phyloP scores from a whole-genome alignment of 1,139 yeast species.

The Candida sojae region DNA sequence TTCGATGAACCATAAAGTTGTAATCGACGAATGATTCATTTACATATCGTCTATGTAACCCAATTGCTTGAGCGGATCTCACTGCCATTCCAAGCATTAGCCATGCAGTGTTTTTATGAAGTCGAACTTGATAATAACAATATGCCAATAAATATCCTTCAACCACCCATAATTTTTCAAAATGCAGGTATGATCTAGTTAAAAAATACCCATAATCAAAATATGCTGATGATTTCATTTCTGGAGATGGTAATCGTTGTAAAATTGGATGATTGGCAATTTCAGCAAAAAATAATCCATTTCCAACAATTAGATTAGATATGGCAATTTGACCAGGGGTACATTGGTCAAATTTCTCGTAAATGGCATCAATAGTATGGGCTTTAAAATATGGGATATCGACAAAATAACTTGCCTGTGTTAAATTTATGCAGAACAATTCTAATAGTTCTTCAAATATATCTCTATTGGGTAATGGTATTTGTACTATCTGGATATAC shows the following conservation, averaged over 20 bases:
- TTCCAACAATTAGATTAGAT: constrained; percentile 12
- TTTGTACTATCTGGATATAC: constrained; percentile 9
- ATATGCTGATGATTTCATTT: constrained; percentile 13
- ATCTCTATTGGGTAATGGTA: constrained; percentile 12
- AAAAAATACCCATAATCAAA: constrained; percentile 14
- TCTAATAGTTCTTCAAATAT: constrained; percentile 6
- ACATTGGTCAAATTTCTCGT: constrained; percentile 9
- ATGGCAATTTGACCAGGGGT: constrained; percentile 13
- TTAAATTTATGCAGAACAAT: constrained; percentile 9
- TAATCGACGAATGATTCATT: constrained; percentile 16
- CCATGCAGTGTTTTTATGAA: constrained; percentile 45
- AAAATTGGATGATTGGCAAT: constrained; percentile 11
- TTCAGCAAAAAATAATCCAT: constrained; percentile 16
- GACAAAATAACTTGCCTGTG: constrained; percentile 13
- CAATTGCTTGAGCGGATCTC: constrained; percentile 17
- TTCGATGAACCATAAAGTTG: constrained; percentile 20
- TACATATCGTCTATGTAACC: constrained; percentile 15
- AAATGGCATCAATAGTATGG: constrained; percentile 10
- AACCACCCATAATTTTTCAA: constrained; percentile 35
- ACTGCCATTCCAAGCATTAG: constrained; percentile 15
- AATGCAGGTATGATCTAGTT: constrained; percentile 11
- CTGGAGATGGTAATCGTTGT: constrained; percentile 6
- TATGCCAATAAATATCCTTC: constrained; percentile 38
- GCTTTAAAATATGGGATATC: constrained; percentile 11
- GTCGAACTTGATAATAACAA: constrained; percentile 36